Conservation (phyloP, 2,329 filamentous ascomycete species). For the Paecilomyces fulvus region DNA sequence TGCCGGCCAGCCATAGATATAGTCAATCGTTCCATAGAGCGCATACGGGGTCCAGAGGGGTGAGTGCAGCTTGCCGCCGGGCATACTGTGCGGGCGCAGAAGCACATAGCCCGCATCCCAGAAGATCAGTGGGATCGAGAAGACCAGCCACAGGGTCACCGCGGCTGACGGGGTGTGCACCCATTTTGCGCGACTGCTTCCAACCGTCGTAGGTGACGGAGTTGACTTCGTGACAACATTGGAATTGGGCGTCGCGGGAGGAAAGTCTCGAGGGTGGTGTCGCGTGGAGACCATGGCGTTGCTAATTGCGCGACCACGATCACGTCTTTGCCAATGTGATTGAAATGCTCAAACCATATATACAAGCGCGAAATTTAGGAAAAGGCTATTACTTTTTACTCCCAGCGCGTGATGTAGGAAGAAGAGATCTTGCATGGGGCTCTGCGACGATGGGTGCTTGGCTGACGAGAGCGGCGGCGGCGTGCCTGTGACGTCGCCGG, state of each 20-base stretch:
- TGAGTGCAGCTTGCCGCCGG: conserved; percentile 61
- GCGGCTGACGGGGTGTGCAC: conserved; percentile 53
- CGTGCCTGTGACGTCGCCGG: not conserved
- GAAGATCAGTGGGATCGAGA: conserved; percentile 68
- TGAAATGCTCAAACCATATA: not conserved
- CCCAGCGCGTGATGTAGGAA: not conserved
- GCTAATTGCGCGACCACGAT: not conserved
- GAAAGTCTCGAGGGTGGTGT: conserved; percentile 45
- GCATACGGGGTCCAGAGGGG: conserved; percentile 70
- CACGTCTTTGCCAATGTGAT: not conserved
- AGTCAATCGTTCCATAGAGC: conserved; percentile 70
- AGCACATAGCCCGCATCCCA: conserved; percentile 80
- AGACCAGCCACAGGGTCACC: conserved; percentile 60
- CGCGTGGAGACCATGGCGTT: conserved; percentile 48
- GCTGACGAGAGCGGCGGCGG: not conserved
- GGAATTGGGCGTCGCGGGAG: conserved; percentile 18
- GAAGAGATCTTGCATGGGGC: not conserved
- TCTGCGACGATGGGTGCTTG: not conserved
- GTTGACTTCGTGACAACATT: conserved; percentile 17
- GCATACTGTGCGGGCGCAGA: conserved; percentile 72
- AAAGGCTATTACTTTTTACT: not conserved
- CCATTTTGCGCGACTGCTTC: conserved; percentile 32
- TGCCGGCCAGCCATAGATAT: conserved; percentile 72
- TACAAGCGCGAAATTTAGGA: not conserved
- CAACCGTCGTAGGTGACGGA: conserved; percentile 12